Evolutionary conservation across 257 asterid species (phyloP).

Genomic region (Solanum dulcamara): DNA sequence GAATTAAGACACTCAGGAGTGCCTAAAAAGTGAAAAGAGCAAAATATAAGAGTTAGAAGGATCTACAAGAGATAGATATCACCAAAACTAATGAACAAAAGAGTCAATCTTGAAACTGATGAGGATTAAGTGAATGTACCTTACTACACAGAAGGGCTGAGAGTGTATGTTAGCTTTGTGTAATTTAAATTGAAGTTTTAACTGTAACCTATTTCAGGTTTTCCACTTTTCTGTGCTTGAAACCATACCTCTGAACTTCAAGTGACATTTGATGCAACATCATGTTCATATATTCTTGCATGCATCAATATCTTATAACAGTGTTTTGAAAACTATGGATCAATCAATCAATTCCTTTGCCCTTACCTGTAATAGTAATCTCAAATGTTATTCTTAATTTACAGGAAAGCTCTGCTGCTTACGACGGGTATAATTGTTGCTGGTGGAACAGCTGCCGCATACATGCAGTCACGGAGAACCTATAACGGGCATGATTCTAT

Average conservation of each 20-base stretch:
- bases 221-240: not conserved
- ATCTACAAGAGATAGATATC: not conserved
- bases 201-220: not conserved
- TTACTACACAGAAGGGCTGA: not conserved
- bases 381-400: not conserved
- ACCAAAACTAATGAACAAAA: not conserved
- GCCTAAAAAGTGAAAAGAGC: not conserved
- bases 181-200: not conserved
- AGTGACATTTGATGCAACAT: not conserved
- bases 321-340: not conserved
- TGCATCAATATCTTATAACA: not conserved
- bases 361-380: not conserved
- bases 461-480: slow-evolving; percentile 52
- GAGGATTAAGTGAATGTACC: not conserved
- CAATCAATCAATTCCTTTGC: not conserved
- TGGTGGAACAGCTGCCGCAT: slow-evolving; percentile 92
- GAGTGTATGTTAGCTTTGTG: not conserved
- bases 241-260: not conserved
- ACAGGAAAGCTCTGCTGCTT: slow-evolving; percentile 75
- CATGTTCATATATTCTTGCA: not conserved
- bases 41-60: not conserved
- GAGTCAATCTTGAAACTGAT: not conserved
- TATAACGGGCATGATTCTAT: slow-evolving; percentile 22
- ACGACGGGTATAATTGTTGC: slow-evolving; percentile 84
- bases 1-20: not conserved